Base-by-base conservation (phyloP, 139 green algal species). In the Chlamydomonas schloesseri region DNA sequence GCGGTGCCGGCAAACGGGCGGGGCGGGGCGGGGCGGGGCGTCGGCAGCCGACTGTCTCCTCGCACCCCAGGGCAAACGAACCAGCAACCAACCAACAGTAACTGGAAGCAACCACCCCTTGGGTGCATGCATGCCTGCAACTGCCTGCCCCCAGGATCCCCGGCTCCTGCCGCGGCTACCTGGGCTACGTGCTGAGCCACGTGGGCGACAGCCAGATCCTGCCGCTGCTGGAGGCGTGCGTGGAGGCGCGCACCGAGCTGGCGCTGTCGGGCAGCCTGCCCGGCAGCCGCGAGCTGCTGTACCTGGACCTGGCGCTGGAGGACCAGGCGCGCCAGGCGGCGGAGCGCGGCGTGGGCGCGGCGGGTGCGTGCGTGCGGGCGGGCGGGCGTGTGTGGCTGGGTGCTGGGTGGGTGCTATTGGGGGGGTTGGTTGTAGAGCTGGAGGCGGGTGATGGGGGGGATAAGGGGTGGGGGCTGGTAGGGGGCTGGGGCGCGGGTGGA, bases 291-390 rank as follows among this genome's bases (percentile, higher is more conserved):
- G 98, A 99, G 75, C 75, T 98, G 87, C 91, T 99, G 80, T 99
- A 99, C 91, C 90, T 99, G 46, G 98, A 99, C 91, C 89, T 99
- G 64, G 96, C 98, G 15, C 92, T 99, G 74, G 98, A 99, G 93
- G 93, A 95, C 71, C 91, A 95, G 71, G 94, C 97, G 37, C 84
- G 97, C 26, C 78, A 84, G 29, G 95, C 95, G 33, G 94, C 71
- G 69, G 85, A 93, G 89, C 68, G 89, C 34, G 91, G 91, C 18
- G 89, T 92, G 36, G 89, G 84, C 29, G 33, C 77, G 17, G 84
- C 89, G 50, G 82, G 81, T 90, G 74, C 23, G 81, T 18, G 69
- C 2, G 36, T 5, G 42, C 8, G 42, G 42, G 42, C 8, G 42
- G 42, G 42, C 6, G 8, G 42, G 42, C 42, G 33, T 31, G 33